Evolutionary conservation across 2,329 filamentous ascomycete genomes (phyloP).

Genomic region (Aspergillus vadensis): DNA sequence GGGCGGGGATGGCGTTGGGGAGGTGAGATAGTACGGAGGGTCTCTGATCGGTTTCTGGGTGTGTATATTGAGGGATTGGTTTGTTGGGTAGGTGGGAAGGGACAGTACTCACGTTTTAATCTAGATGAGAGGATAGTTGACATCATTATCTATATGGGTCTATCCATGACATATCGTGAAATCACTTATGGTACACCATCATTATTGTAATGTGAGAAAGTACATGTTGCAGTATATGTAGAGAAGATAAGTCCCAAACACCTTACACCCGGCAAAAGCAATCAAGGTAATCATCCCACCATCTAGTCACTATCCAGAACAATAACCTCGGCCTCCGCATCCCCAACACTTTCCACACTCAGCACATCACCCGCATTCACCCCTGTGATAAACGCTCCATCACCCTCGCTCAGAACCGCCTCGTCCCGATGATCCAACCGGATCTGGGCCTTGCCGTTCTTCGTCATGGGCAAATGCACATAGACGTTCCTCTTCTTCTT

Average conservation of each 20-base stretch:
- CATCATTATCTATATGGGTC: too few species aligned
- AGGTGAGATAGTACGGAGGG: too few species aligned
- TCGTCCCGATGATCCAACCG: slow-evolving; percentile 67
- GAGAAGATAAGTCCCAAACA: background rate
- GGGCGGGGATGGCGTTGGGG: too few species aligned
- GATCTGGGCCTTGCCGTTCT: slow-evolving; percentile 72
- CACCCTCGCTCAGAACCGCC: slow-evolving; percentile 70
- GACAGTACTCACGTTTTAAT: too few species aligned
- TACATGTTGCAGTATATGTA: too few species aligned
- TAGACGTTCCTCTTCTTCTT: slow-evolving; percentile 69
- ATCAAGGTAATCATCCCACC: background rate
- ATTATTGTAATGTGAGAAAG: too few species aligned
- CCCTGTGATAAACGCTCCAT: slow-evolving; percentile 73
- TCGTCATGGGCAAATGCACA: slow-evolving; percentile 78
- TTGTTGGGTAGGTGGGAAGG: too few species aligned
- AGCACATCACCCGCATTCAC: slow-evolving; percentile 67
- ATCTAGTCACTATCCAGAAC: slow-evolving; percentile 63
- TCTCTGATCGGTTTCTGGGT: too few species aligned
- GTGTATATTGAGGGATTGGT: too few species aligned
- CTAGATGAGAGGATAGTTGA: too few species aligned
- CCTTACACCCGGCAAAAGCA: background rate
- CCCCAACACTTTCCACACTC: slow-evolving; percentile 66
- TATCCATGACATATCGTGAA: too few species aligned
- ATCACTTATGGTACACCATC: too few species aligned
- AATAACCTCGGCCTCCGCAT: slow-evolving; percentile 69